Base-by-base conservation (phyloP, 2,329 filamentous ascomycete species). In the Alternaria postmessia region DNA sequence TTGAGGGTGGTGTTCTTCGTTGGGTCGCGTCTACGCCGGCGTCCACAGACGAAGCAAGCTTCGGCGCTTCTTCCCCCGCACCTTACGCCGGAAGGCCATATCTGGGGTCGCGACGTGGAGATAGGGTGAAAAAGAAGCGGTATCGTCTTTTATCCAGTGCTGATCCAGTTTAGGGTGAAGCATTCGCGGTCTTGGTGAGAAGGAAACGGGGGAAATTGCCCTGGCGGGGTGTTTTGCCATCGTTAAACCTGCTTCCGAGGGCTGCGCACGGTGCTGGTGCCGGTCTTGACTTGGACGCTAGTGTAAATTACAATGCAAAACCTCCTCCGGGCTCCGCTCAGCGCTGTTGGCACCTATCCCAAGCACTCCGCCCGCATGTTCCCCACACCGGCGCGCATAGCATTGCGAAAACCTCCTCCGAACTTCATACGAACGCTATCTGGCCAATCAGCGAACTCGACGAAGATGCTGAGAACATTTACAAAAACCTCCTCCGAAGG, bases 401-500 rank as follows among this genome's bases (percentile, higher is more conserved):
- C 49, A 39, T 16, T 43, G 39, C 38, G 48, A 47, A 47, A 24
- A 36, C 41, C 39, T 38, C 46, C 46, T 38, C 46, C 46, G 46
- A 49, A 38, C 20, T 49, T 36, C 20, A 24, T n/a, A 49, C 5
- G 16, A 49, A 49, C 20, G 18, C 26, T 39, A 26, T 18, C 46
- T 47, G 28, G 26, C 49, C 56, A 54, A 54, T 48, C 9, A 46
- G 20, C 36, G n/a, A 6, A 12, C 11, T 14, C 18, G 3, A 14
- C 14, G n/a, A 39, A 30, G 20, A 46, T 42, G 54, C n/a, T 11
- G 24, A 41, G 48, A 60, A 51, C 51, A 54, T 47, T 3, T 5
- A 46, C 59, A 36, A 49, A 56, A 63, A 57, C 47, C 43, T 63
- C 55, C 39, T 46, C 51, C 49, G 41, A 61, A 51, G 47, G n/a